Evolutionary conservation across 805 yeast species (phyloP).

Genomic region (Candida orba): DNA sequence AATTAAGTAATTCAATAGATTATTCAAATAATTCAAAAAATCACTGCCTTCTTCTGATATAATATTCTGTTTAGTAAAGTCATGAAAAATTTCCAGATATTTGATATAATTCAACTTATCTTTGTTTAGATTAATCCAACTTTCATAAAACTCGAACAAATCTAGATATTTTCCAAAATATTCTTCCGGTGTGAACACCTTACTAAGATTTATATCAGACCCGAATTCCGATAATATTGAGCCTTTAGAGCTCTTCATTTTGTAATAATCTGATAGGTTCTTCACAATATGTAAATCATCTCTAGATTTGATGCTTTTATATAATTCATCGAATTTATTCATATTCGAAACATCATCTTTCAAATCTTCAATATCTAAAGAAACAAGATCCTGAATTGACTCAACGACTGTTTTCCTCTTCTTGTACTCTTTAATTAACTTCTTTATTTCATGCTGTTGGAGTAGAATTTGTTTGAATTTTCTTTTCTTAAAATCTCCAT

Average conservation of each 20-base stretch:
- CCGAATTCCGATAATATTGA: conserved; percentile 44
- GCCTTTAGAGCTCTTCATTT: conserved; percentile 15
- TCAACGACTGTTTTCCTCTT: conserved; percentile 19
- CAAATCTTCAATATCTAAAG: background rate
- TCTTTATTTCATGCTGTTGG: conserved; percentile 62
- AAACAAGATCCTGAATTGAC: background rate
- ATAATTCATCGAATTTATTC: conserved; percentile 31
- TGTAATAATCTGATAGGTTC: conserved; percentile 12
- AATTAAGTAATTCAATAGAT: conserved; percentile 43
- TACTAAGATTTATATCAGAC: conserved; percentile 38
- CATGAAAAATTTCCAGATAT: conserved; percentile 41
- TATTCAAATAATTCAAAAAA: conserved; percentile 31
- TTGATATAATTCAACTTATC: conserved; percentile 38
- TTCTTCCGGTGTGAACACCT: conserved; percentile 53
- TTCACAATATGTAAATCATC: conserved; percentile 14
- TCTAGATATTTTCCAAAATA: conserved; percentile 59
- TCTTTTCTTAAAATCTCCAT: conserved; percentile 31
- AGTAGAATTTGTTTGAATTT: conserved; percentile 43
- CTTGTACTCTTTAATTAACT: conserved; percentile 41
- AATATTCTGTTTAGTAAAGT: conserved; percentile 27
- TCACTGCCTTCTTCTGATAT: conserved; percentile 14
- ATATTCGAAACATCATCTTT: conserved; percentile 25
- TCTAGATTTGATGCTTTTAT: conserved; percentile 25
- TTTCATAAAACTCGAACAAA: conserved; percentile 41
- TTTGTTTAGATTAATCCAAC: conserved; percentile 42